These are phyloP conservation scores for Datisca glomerata DNA, from an alignment of 306 rosid genomes.

Conservation along the genomic window DNA sequence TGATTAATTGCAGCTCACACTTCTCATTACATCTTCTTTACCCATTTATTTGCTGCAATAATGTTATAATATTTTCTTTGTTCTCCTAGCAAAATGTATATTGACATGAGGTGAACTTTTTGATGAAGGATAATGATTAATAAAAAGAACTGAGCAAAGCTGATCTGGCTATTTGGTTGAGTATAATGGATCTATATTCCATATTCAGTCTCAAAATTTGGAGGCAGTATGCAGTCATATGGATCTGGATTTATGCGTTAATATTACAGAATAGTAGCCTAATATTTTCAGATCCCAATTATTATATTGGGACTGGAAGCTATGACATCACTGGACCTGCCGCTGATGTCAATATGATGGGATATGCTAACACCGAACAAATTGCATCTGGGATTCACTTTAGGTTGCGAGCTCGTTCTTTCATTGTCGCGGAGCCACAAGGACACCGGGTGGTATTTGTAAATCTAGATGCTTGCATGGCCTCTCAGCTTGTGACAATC, in stretches of 20 bases:
- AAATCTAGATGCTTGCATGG: conserved; percentile 95
- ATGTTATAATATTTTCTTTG: too few relatives aligned
- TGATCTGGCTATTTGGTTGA: conserved; percentile 3
- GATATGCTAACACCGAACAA: conserved; percentile 68
- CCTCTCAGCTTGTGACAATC: conserved; percentile 63
- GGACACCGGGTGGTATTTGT: conserved; percentile 78
- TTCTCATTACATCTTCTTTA: too few relatives aligned
- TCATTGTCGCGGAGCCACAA: conserved; percentile 56
- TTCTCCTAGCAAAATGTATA: too few relatives aligned
- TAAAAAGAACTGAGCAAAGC: conserved; percentile 5
- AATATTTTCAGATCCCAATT: conserved; percentile 33
- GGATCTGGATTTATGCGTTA: conserved; percentile 13
- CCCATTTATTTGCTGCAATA: too few relatives aligned
- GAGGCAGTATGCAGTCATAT: conserved; percentile 12
- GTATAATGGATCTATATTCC: conserved; percentile 20
- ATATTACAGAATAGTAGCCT: conserved; percentile 5
- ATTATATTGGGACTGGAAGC: conserved; percentile 81
- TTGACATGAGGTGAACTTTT: too few relatives aligned
- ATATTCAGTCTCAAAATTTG: conserved; percentile 1
- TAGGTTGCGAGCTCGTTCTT: conserved; percentile 71
- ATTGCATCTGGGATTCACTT: conserved; percentile 70
- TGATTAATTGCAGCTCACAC: too few relatives aligned
- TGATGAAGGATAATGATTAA: conserved; percentile 14
- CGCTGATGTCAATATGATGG: conserved; percentile 94
- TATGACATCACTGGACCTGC: conserved; percentile 96